Evolutionary conservation across 2,329 filamentous ascomycete species (phyloP), one percentile per base, ranked within the genome.

Genomic region (Trichophyton benhamiae): DNA sequence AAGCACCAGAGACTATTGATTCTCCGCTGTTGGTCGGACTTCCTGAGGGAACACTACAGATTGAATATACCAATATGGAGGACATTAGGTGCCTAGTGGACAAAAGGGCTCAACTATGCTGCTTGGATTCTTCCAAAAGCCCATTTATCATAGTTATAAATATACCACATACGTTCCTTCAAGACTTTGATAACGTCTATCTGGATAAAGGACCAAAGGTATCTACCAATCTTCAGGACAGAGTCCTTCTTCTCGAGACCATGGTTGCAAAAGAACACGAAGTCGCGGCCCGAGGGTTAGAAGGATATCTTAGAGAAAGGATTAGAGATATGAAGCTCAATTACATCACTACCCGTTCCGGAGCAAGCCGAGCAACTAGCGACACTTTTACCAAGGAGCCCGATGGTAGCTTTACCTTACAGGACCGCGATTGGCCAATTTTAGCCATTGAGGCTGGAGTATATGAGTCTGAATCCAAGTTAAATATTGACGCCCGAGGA

Each of bases 401-500:
- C 1, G 25, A 25, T 17, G 57, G 36, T 1, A 58, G 57, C 57
- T 38, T 36, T 36, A 15, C 11, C 15, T n/a, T n/a, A 20, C 11
- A 8, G 11, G 8, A 27, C 15, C n/a, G 15, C n/a, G 5, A 30
- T 15, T 63, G 49, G 61, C 61, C 59, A 3, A 61, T 38, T 3
- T 15, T 61, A 9, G 42, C 59, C 20, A 11, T 63, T 6, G 59
- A 61, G 27, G 44, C 58, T 1, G 53, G 61, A 11, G 7, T 46
- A 46, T 49, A 55, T 25, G 59, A 63, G 48, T 8, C 1, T 11
- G 27, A 38, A 11, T 6, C 17, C 20, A 58, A 61, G 44, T 38
- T 63, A 3, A 59, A 59, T 13, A 33, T 61, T 33, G 61, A 63
- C 11, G 61, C 61, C 13, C 38, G 60, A 15, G 25, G 41, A 22